Evolutionary conservation across 306 rosid genomes (phyloP).

Genomic region (Benincasa hispida): DNA sequence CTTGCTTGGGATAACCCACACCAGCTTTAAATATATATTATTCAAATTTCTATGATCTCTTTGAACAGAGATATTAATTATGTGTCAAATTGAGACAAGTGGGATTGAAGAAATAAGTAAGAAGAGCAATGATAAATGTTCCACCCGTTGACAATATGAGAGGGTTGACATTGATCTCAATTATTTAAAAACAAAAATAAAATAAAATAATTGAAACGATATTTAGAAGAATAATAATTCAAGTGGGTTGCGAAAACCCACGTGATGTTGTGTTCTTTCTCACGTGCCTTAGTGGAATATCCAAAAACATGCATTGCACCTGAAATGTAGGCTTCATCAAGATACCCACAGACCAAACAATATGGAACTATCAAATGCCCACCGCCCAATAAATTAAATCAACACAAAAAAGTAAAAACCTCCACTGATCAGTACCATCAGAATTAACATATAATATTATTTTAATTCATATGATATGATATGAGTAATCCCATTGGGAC

Average conservation of each 20-base stretch:
- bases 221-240: not conserved
- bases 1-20: too few species aligned
- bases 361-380: conserved; percentile 1
- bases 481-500: not conserved
- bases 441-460: not conserved
- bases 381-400: not conserved
- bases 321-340: not conserved
- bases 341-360: not conserved
- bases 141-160: not conserved
- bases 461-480: not conserved
- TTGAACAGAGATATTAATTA: not conserved
- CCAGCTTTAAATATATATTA: too few species aligned
- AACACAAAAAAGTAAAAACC: too few species aligned
- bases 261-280: not conserved
- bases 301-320: conserved; percentile 7
- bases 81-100: not conserved
- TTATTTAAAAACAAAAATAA: not conserved
- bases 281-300: conserved; percentile 7
- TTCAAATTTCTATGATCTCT: too few species aligned
- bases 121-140: not conserved
- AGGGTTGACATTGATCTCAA: not conserved
- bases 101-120: not conserved
- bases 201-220: not conserved
- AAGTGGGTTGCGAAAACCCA: not conserved
- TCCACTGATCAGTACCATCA: not conserved